A percentile compares a stretch with the other conserved stretches of the same genome.
These are phyloP conservation scores for Chlorella sorokiniana DNA, from an alignment of 139 green algal species.

Conservation along the genomic window DNA sequence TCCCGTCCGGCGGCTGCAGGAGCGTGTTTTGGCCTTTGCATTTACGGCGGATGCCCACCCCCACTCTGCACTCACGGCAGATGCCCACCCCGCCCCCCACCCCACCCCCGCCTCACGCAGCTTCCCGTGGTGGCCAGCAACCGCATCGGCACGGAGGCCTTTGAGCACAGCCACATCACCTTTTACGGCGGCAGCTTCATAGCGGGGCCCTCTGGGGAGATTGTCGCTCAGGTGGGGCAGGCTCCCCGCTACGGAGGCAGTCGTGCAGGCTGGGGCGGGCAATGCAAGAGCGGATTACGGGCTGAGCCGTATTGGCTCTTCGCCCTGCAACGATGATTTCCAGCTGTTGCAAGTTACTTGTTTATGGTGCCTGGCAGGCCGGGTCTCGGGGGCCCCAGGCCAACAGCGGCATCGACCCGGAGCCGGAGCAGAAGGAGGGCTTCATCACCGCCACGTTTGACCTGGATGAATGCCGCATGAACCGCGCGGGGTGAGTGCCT, in stretches of 20 bases:
- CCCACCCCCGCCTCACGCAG: slow-evolving; percentile 26
- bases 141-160: slow-evolving; percentile 69
- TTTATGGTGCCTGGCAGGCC: slow-evolving; percentile 6
- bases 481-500: slow-evolving; percentile 21
- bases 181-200: slow-evolving; percentile 89
- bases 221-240: slow-evolving; percentile 59
- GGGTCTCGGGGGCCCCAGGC: slow-evolving; percentile 14
- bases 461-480: slow-evolving; percentile 54
- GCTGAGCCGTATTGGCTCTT: not conserved
- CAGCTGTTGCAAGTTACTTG: not conserved
- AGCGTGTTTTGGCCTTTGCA: too few relatives aligned
- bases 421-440: slow-evolving; percentile 60
- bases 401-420: slow-evolving; percentile 39
- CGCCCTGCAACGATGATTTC: not conserved
- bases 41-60: too few relatives aligned
- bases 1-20: too few relatives aligned
- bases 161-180: slow-evolving; percentile 56
- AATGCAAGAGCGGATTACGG: not conserved
- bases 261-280: slow-evolving; percentile 5
- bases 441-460: slow-evolving; percentile 71
- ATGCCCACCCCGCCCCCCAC: not conserved
- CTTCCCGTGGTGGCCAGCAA: slow-evolving; percentile 77
- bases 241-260: not conserved
- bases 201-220: slow-evolving; percentile 51
- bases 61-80: too few relatives aligned